Evolutionary conservation across 2,329 filamentous ascomycete genomes (phyloP).

Genomic region (Davidsoniella australis): DNA sequence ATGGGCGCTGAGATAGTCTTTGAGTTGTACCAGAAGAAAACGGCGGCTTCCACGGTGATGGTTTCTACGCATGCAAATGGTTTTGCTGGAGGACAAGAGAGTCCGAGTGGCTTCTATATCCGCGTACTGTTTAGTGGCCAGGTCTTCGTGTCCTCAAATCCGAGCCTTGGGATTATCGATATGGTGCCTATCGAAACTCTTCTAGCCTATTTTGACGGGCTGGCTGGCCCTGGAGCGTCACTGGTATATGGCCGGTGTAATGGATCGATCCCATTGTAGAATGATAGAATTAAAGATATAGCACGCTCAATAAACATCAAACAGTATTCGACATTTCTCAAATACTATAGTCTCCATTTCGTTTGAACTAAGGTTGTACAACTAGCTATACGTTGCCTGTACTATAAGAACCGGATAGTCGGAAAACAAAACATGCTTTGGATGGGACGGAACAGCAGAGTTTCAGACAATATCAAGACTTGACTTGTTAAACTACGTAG

Average conservation of each 20-base stretch:
- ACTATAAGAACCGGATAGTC: too few species aligned
- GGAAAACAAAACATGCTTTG: too few species aligned
- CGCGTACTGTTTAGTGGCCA: constrained; percentile 56
- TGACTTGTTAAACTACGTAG: too few species aligned
- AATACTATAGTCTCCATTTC: too few species aligned
- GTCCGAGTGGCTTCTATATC: constrained; percentile 29
- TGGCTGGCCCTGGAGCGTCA: constrained; percentile 40
- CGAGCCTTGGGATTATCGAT: constrained; percentile 48
- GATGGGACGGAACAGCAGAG: too few species aligned
- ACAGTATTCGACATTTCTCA: too few species aligned
- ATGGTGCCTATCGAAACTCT: constrained; percentile 52
- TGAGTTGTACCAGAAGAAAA: constrained; percentile 42
- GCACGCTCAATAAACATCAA: too few species aligned
- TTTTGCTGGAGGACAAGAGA: constrained; percentile 1
- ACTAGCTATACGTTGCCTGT: too few species aligned
- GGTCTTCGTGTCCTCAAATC: constrained; percentile 49
- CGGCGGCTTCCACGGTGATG: neutral
- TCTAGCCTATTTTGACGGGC: constrained; percentile 51
- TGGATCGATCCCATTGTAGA: constrained; percentile 6
- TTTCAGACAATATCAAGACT: too few species aligned
- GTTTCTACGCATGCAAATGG: neutral
- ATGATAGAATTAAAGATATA: too few species aligned
- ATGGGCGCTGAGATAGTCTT: constrained; percentile 70
- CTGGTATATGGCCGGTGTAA: constrained; percentile 24
- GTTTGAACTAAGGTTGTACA: too few species aligned